phyloP scores from a whole-genome alignment of 169 alveolate species.

The Cryptosporidium sp. region DNA sequence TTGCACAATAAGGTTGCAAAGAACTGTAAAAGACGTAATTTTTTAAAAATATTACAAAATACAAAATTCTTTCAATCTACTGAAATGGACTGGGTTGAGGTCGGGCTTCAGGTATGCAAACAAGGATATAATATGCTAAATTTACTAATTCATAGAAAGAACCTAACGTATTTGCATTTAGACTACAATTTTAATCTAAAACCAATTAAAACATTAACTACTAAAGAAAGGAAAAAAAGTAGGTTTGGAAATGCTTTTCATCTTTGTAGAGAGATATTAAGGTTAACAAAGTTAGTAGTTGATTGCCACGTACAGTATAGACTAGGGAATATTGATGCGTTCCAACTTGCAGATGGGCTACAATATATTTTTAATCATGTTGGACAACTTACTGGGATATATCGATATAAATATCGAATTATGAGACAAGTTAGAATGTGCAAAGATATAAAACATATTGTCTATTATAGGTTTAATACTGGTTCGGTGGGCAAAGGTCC shows the following conservation, averaged over 20 bases:
- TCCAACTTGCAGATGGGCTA: conserved; percentile 99
- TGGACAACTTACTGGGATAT: conserved; percentile 99
- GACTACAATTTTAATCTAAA: conserved; percentile 99
- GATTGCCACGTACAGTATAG: conserved; percentile 99
- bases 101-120: conserved; percentile 98
- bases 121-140: conserved; percentile 99
- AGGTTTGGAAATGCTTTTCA: conserved; percentile 99
- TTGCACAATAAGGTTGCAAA: conserved; percentile 95
- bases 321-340: conserved; percentile 99
- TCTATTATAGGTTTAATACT: conserved; percentile 99
- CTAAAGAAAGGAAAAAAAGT: conserved; percentile 99
- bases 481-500: conserved; percentile 99
- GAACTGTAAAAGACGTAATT: conserved; percentile 92
- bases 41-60: conserved; percentile 95
- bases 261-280: conserved; percentile 98
- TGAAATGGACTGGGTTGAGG: conserved; percentile 99
- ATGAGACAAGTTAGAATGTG: conserved; percentile 99
- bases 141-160: conserved; percentile 98
- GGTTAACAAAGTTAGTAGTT: conserved; percentile 97
- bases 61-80: conserved; percentile 99
- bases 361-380: conserved; percentile 99
- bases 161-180: conserved; percentile 97
- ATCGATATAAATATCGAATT: conserved; percentile 98
- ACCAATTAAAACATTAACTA: conserved; percentile 99
- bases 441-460: conserved; percentile 99